phyloP scores from a whole-genome alignment of 2,329 filamentous ascomycete genomes.

The Chrysoporthe puriensis region DNA sequence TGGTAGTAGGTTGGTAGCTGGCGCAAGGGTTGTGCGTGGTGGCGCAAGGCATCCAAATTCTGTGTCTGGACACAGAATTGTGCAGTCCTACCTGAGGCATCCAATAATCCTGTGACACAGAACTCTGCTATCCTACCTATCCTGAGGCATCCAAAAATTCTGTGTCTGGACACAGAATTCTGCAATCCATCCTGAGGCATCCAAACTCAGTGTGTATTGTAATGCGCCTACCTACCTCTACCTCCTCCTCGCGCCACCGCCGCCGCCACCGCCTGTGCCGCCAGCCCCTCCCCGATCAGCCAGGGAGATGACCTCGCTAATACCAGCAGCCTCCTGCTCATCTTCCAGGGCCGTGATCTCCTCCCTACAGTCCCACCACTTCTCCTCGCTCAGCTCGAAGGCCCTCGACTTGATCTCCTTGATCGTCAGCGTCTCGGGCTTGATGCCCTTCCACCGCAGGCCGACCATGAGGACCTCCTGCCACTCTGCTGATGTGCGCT shows the following conservation, averaged over 20 bases:
- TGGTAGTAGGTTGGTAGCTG: too few relatives aligned
- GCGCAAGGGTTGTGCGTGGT: too few relatives aligned
- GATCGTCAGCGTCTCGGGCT: slow-evolving; percentile 69
- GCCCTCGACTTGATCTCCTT: slow-evolving; percentile 94
- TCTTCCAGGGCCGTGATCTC: slow-evolving; percentile 91
- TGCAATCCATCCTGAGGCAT: background rate
- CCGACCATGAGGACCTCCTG: slow-evolving; percentile 82
- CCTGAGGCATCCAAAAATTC: background rate
- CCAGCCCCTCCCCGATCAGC: slow-evolving; percentile 67
- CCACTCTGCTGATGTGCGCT: slow-evolving; percentile 85
- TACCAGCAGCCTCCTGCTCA: slow-evolving; percentile 93
- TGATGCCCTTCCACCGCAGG: slow-evolving; percentile 68
- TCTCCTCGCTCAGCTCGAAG: slow-evolving; percentile 89
- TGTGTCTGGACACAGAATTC: too few relatives aligned
- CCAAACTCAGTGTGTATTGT: background rate
- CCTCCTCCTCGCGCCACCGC: slow-evolving; percentile 33
- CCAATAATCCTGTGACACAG: too few relatives aligned
- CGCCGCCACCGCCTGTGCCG: slow-evolving; percentile 49
- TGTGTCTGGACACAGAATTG: too few relatives aligned
- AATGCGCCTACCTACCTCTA: background rate
- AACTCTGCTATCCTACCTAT: too few relatives aligned
- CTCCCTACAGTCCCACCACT: slow-evolving; percentile 98
- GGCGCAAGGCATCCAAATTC: too few relatives aligned
- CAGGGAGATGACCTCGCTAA: slow-evolving; percentile 90
- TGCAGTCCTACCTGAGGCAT: too few relatives aligned